Evolutionary conservation across 768 basidiomycete genomes (phyloP).

Genomic region (Mycena maculata): DNA sequence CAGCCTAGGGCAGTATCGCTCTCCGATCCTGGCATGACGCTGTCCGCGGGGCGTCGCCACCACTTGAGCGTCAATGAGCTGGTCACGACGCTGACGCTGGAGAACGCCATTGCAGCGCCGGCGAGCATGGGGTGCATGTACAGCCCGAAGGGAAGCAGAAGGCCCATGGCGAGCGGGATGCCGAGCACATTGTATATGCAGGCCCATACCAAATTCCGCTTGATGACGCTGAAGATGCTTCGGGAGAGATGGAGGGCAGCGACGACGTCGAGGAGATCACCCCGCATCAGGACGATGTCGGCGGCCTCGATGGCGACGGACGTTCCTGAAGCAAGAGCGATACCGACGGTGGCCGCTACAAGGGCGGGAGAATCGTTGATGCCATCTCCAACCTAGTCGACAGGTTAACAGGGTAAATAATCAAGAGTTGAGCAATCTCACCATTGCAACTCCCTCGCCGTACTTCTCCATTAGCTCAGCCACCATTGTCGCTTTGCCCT

Average conservation of each 20-base stretch:
- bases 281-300: slow-evolving; percentile 97
- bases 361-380: slow-evolving; percentile 99
- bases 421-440: slow-evolving; percentile 47
- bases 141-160: slow-evolving; percentile 91
- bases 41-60: slow-evolving; percentile 80
- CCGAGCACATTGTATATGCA: slow-evolving; percentile 94
- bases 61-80: slow-evolving; percentile 88
- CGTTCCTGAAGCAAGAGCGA: slow-evolving; percentile 95
- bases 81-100: slow-evolving; percentile 93
- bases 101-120: slow-evolving; percentile 98
- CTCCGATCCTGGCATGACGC: slow-evolving; percentile 75
- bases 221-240: slow-evolving; percentile 90
- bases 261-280: slow-evolving; percentile 96
- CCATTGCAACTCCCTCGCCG: slow-evolving; percentile 90
- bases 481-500: slow-evolving; percentile 91
- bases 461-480: slow-evolving; percentile 81
- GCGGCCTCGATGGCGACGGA: slow-evolving; percentile 98
- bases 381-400: slow-evolving; percentile 90
- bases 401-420: slow-evolving; percentile 9
- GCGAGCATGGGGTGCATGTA: slow-evolving; percentile 99
- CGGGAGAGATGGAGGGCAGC: slow-evolving; percentile 93
- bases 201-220: slow-evolving; percentile 95
- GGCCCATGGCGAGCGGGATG: slow-evolving; percentile 97
- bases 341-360: slow-evolving; percentile 95
- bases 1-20: slow-evolving; percentile 54